These are phyloP conservation scores for Auriscalpium microsporum DNA, from an alignment of 768 basidiomycete species.

Conservation along the genomic window DNA sequence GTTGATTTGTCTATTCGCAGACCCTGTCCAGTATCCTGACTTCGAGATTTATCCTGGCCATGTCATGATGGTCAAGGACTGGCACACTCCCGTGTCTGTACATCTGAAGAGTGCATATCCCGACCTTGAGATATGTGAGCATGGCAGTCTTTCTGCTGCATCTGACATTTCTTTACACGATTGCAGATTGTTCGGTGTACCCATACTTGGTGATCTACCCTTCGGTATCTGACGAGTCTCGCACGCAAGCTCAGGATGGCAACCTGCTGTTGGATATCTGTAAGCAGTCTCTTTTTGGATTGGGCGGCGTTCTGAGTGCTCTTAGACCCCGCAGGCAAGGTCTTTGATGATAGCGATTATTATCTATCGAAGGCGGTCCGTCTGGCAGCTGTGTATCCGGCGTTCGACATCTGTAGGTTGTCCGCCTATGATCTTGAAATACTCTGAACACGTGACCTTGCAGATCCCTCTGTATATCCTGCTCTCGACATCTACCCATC, in stretches of 20 bases:
- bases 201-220: neutral
- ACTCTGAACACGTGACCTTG: neutral
- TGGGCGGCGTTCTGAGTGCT: neutral
- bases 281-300: constrained; percentile 3
- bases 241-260: neutral
- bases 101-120: neutral
- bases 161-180: neutral
- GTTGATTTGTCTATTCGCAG: neutral
- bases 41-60: constrained; percentile 11
- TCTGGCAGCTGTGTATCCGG: neutral
- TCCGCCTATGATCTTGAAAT: neutral
- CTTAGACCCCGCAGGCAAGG: neutral
- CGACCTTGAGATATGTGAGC: neutral
- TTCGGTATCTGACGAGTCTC: neutral
- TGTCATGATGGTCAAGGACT: neutral
- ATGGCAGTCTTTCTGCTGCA: neutral
- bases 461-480: neutral
- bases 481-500: neutral
- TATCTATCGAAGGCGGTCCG: neutral
- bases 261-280: constrained; percentile 12
- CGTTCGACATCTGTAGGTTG: neutral
- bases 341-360: neutral
- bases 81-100: neutral
- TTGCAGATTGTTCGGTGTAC: neutral
- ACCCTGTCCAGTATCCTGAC: constrained; percentile 14